phyloP scores from a whole-genome alignment of 768 basidiomycete species.

The Tylopilus balloui region DNA sequence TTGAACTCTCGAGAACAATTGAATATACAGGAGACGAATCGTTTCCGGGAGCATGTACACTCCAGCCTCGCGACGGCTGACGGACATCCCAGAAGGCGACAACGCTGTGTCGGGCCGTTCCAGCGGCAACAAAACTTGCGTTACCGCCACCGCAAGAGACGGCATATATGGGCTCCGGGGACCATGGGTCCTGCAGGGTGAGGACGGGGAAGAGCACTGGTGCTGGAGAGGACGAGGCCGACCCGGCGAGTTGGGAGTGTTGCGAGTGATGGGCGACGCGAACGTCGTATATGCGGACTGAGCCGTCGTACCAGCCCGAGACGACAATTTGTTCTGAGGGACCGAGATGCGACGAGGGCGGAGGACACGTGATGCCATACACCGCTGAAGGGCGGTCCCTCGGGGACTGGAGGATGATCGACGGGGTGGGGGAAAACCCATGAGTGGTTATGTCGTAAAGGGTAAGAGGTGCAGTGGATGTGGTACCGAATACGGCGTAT shows the following conservation, averaged over 20 bases:
- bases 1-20: conserved; percentile 68
- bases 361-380: conserved; percentile 63
- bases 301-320: conserved; percentile 81
- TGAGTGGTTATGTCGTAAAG: conserved; percentile 51
- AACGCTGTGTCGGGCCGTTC: conserved; percentile 70
- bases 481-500: conserved; percentile 67
- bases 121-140: conserved; percentile 64
- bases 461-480: conserved; percentile 49
- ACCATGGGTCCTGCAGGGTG: conserved; percentile 62
- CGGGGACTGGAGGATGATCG: conserved; percentile 43
- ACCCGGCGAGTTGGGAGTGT: background rate
- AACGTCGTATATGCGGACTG: conserved; percentile 70
- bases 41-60: conserved; percentile 75
- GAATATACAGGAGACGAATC: conserved; percentile 77
- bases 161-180: conserved; percentile 68
- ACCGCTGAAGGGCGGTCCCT: conserved; percentile 50
- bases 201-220: conserved; percentile 53
- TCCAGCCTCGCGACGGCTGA: conserved; percentile 59
- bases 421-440: conserved; percentile 44
- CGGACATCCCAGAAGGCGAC: conserved; percentile 83
- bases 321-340: conserved; percentile 65
- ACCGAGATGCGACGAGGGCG: conserved; percentile 63
- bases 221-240: conserved; percentile 16
- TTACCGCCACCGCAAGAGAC: conserved; percentile 72
- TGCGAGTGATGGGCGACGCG: conserved; percentile 39